Conservation (phyloP, 139 green algal species). For the Chlamydomonas eustigma region DNA sequence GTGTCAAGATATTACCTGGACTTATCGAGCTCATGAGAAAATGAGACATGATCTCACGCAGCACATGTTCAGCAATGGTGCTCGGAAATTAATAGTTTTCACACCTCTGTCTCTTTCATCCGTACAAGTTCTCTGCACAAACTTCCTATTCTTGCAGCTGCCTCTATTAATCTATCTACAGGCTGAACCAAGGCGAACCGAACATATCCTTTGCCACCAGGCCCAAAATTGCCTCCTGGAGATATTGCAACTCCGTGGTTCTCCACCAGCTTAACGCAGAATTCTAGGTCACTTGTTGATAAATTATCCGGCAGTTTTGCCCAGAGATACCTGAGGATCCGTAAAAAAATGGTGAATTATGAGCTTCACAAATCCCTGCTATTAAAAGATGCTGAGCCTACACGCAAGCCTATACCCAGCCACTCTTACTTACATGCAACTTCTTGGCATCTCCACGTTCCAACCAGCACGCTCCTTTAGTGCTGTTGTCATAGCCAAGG, state of each 20-base stretch:
- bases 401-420: neutral
- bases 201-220: slow-evolving; percentile 33
- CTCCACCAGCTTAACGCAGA: slow-evolving; percentile 2
- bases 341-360: too few species aligned
- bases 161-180: slow-evolving; percentile 21
- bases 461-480: slow-evolving; percentile 21
- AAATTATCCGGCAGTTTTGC: slow-evolving; percentile 22
- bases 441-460: slow-evolving; percentile 16
- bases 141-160: slow-evolving; percentile 41
- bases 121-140: too few species aligned
- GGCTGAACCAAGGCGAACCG: slow-evolving; percentile 43
- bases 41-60: too few species aligned
- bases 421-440: slow-evolving; percentile 10
- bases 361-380: neutral
- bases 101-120: too few species aligned
- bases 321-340: slow-evolving; percentile 50
- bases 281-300: neutral
- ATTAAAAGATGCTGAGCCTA: neutral
- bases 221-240: slow-evolving; percentile 44
- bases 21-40: too few species aligned
- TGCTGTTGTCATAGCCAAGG: slow-evolving; percentile 16
- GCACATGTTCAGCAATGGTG: too few species aligned
- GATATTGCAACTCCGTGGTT: slow-evolving; percentile 33
- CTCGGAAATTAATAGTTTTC: too few species aligned
- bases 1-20: too few species aligned